Conservation (phyloP, 495 filamentous ascomycete species). For the Penicillium canariense region DNA sequence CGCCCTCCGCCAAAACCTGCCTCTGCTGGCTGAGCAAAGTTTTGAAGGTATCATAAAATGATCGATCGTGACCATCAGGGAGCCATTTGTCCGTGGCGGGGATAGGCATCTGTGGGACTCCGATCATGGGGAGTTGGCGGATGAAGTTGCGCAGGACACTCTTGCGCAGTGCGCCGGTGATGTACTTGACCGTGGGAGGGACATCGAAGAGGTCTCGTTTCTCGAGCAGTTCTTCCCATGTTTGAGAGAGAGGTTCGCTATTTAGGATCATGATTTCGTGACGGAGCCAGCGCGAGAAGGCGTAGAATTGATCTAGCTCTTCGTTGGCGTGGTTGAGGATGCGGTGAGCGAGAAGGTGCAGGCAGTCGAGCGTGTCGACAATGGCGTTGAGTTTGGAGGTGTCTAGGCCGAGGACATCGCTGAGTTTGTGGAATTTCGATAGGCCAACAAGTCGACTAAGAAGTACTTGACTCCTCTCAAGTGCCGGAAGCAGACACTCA, state of each 20-base stretch:
- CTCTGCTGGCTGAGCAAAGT: conserved; percentile 35
- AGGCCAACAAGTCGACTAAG: conserved; percentile 82
- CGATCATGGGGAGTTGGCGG: conserved; percentile 42
- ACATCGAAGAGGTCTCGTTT: conserved; percentile 47
- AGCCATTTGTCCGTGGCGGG: conserved; percentile 35
- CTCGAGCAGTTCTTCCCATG: conserved; percentile 46
- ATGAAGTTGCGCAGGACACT: conserved; percentile 47
- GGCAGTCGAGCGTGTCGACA: conserved; percentile 70
- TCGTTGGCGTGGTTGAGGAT: conserved; percentile 69
- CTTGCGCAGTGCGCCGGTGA: conserved; percentile 49
- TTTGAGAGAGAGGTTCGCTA: conserved; percentile 44
- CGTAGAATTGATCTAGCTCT: conserved; percentile 73
- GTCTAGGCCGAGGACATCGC: conserved; percentile 63
- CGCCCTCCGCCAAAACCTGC: conserved; percentile 20
- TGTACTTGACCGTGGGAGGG: conserved; percentile 49
- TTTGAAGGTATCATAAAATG: conserved; percentile 50
- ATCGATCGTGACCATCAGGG: conserved; percentile 39
- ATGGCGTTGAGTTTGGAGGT: conserved; percentile 54
- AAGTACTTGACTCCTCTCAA: conserved; percentile 81
- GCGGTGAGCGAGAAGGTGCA: conserved; percentile 69
- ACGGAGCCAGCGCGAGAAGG: conserved; percentile 82
- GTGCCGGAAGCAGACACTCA: conserved; percentile 80
- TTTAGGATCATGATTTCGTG: conserved; percentile 70
- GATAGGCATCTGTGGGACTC: conserved; percentile 26
- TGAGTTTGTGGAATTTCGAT: conserved; percentile 73